Conservation (phyloP, 2,329 filamentous ascomycete genomes). For the Curvularia sp. region DNA sequence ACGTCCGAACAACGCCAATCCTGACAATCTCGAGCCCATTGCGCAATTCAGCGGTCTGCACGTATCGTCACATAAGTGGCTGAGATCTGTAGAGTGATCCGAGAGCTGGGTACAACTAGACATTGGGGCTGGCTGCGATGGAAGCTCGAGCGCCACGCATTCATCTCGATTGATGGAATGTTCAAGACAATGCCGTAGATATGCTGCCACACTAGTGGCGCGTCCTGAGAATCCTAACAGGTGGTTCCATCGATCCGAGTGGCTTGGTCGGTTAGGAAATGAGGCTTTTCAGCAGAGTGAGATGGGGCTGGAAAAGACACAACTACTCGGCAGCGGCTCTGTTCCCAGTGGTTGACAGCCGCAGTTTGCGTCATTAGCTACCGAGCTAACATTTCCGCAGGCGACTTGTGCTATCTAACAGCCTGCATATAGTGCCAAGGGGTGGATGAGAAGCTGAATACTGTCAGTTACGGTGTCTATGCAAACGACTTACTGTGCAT, state of each 20-base stretch:
- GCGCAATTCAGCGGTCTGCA: neutral
- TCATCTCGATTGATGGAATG: neutral
- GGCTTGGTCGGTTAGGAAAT: neutral
- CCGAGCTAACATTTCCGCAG: neutral
- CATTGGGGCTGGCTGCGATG: neutral
- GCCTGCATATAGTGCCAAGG: neutral
- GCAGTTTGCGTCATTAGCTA: slow-evolving; percentile 3
- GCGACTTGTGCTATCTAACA: neutral
- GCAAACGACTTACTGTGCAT: neutral
- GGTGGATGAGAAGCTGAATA: neutral
- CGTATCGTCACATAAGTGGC: neutral
- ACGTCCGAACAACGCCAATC: slow-evolving; percentile 1
- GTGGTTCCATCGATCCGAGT: neutral
- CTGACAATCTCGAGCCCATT: neutral
- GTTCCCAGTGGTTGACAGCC: neutral
- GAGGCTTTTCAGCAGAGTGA: slow-evolving; percentile 1
- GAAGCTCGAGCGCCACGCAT: neutral
- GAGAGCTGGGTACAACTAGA: neutral
- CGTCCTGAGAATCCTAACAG: neutral
- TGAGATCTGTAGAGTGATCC: neutral
- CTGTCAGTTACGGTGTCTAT: neutral
- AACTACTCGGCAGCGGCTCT: neutral
- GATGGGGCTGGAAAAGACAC: neutral
- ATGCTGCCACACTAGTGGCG: slow-evolving; percentile 1
- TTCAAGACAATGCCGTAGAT: neutral